Conservation (phyloP, 78 protist genomes). For the Dictyostelium discoideum region DNA sequence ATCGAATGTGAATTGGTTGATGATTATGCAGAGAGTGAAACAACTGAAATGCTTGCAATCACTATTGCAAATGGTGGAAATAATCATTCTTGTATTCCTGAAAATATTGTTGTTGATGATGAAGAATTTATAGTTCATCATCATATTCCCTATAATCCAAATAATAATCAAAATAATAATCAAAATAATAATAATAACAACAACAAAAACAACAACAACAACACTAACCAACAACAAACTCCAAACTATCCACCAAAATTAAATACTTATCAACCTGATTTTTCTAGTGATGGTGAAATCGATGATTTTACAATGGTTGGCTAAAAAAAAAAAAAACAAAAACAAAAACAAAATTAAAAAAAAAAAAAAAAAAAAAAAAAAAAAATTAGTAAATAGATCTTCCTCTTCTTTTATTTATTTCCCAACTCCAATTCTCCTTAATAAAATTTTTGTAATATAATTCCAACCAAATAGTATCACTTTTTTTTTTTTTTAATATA, state of each 20-base stretch:
- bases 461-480: too few relatives aligned
- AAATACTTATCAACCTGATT: background rate
- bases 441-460: background rate
- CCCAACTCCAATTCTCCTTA: background rate
- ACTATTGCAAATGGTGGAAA: background rate
- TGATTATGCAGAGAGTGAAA: background rate
- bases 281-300: slow-evolving; percentile 11
- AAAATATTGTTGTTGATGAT: background rate
- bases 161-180: background rate
- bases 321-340: background rate
- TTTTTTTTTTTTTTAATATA: background rate
- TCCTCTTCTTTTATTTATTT: background rate
- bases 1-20: slow-evolving; percentile 16
- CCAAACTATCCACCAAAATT: background rate
- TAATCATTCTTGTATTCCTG: background rate
- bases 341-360: too few relatives aligned
- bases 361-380: background rate
- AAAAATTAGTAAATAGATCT: background rate
- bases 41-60: background rate
- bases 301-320: slow-evolving; percentile 60
- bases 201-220: too few relatives aligned
- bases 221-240: background rate
- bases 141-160: background rate
- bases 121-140: background rate
- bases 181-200: background rate